phyloP scores from a whole-genome alignment of 2,329 filamentous ascomycete species.

The Fusarium liriodendri region DNA sequence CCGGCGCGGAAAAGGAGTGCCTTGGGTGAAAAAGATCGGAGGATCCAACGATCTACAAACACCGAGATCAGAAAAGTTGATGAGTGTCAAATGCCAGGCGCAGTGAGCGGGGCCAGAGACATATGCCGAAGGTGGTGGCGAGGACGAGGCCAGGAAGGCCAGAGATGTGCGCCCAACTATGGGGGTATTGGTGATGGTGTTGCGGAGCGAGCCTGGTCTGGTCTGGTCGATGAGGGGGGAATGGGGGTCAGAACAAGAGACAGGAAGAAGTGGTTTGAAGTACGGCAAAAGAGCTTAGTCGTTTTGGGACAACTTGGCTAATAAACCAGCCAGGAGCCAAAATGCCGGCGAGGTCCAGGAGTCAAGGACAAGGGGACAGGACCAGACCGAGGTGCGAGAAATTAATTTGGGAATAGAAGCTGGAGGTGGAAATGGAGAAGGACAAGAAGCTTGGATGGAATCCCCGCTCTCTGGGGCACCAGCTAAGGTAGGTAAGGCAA shows the following conservation, averaged over 20 bases:
- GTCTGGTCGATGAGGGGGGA: constrained; percentile 11
- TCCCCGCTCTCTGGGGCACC: constrained; percentile 22
- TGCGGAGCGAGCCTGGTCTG: neutral
- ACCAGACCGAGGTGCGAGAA: constrained; percentile 13
- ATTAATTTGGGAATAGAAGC: constrained; percentile 26
- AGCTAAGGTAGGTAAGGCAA: neutral
- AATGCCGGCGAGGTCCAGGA: constrained; percentile 8
- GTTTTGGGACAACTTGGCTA: neutral
- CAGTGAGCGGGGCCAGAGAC: neutral
- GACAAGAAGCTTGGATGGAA: constrained; percentile 34
- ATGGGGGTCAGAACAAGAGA: neutral
- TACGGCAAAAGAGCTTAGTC: neutral
- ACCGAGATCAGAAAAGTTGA: neutral
- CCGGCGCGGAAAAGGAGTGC: constrained; percentile 4
- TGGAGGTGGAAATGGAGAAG: constrained; percentile 38
- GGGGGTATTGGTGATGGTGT: constrained; percentile 9
- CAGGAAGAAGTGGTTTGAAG: neutral
- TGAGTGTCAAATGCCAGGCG: neutral
- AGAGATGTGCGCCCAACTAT: constrained; percentile 1
- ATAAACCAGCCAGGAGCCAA: constrained; percentile 10
- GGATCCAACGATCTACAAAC: neutral
- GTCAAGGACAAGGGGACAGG: neutral
- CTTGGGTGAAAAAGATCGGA: constrained; percentile 5
- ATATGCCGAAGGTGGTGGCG: neutral
- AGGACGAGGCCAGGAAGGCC: neutral